Base-by-base conservation (phyloP, 768 basidiomycete species). In the Boletus insuetus region DNA sequence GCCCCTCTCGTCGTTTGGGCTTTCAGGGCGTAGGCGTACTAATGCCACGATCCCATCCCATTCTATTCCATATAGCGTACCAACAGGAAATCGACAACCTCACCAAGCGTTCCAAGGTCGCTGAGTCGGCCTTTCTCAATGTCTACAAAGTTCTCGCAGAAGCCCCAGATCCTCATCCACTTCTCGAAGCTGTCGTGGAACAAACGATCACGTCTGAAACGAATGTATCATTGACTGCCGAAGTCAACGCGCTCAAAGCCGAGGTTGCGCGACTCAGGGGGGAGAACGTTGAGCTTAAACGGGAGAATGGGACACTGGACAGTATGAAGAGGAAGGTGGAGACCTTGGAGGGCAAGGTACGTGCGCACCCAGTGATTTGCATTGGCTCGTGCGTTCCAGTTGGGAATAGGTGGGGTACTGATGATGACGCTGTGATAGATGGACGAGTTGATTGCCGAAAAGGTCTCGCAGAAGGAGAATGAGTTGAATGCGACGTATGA, bases 401-500 rank as follows among this genome's bases (percentile, higher is more conserved):
- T 35, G 56, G 47, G 24, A 32, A 17, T 46, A 35, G n/a, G 40
- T 32, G 6, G 22, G 2, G 3, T 43, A 11, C 51, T 67, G 13
- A 67, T 46, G 1, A 19, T 3, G 3, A 9, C 9, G 12, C 19
- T n/a, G 54, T 13, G n/a, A 44, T 31, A 96, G 94, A 98, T 98
- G 97, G 95, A 98, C 22, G 87, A 88, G 43, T 77, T 94, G 75
- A 91, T 98, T 53, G 81, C 84, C 56, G 96, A 98, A 61, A 88
- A 87, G 65, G 89, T 98, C 34, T 75, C 78, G 4, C 89, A 91
- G 70, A 98, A 98, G 74, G 93, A 98, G 75, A 96, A 95, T 53
- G 97, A 98, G 73, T 78, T 98, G 19, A 91, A 96, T 60, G 97
- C 96, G 16, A 94, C 91, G 6, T 98, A 97, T 60, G 97, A 99